Evolutionary conservation across 2,329 filamentous ascomycete species (phyloP).

Genomic region (Hymenoscyphus infarciens): DNA sequence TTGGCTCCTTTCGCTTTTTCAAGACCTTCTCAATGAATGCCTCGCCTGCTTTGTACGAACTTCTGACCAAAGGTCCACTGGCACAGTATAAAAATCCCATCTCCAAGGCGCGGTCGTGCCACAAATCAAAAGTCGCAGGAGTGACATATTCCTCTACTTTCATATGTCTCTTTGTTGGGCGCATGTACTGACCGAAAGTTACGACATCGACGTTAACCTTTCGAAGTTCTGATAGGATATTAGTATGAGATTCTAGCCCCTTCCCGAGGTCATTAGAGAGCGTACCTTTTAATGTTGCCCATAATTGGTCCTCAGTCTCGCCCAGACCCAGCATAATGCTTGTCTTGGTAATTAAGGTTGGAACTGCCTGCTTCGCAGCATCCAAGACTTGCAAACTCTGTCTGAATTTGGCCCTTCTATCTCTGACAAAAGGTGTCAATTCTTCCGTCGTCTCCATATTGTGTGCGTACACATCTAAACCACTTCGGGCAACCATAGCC

Average conservation of each 20-base stretch:
- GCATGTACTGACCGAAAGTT: constrained; percentile 99
- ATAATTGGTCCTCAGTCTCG: constrained; percentile 84
- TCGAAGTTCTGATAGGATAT: constrained; percentile 62
- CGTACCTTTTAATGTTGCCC: constrained; percentile 68
- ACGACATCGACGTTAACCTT: constrained; percentile 85
- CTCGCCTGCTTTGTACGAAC: constrained; percentile 96
- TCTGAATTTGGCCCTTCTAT: constrained; percentile 83
- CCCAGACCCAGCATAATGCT: constrained; percentile 95
- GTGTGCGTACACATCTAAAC: constrained; percentile 93
- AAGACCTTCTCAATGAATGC: constrained; percentile 98
- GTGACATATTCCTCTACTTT: constrained; percentile 94
- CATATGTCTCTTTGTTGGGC: constrained; percentile 96
- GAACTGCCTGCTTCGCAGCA: constrained; percentile 73
- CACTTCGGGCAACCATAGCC: constrained; percentile 75
- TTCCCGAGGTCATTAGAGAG: constrained; percentile 6
- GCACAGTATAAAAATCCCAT: constrained; percentile 97
- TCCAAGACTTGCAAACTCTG: constrained; percentile 78
- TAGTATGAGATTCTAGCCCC: constrained; percentile 11
- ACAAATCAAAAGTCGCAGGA: constrained; percentile 85
- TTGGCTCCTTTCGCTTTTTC: constrained; percentile 34
- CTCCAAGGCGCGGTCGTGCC: constrained; percentile 84
- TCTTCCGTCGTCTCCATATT: constrained; percentile 95
- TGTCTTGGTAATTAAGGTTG: constrained; percentile 91
- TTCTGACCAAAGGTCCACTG: constrained; percentile 86
- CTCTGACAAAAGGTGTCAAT: constrained; percentile 83